Base-by-base conservation (phyloP, 2,329 filamentous ascomycete species). In the Coniochaeta pulveracea region DNA sequence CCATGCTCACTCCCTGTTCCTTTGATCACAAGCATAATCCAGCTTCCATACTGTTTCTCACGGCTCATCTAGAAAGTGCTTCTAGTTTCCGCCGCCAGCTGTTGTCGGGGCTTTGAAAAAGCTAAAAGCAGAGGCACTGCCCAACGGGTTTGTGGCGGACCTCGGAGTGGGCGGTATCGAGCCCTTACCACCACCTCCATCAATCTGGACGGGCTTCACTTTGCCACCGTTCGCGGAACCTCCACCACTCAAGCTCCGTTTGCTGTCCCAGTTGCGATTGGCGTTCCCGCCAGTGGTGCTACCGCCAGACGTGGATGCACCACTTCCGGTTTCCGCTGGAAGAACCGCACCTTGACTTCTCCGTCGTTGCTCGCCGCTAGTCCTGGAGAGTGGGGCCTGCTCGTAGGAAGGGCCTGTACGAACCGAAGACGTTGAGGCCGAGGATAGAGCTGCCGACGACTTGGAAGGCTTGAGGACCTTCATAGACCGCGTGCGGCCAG, bases 391-490 rank as follows among this genome's bases (percentile, higher is more conserved):
- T 7, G 60, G 48, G 4, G 64, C 49, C 4, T 66, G 58, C 40
- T 79, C 75, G 37, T 73, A 72, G 3, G 67, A 53, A 2, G 64
- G 46, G 1, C 67, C 67, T 0, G 66, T 65, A 37, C 63, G 63
- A 2, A 60, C 57, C 9, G 67, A 66, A 2, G 60, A 59, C 1
- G 78, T 70, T 10, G 28, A 31, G 4, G 28, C 15, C n/a, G 27
- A 29, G 12, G 17, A 16, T 12, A 23, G 21, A 8, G 8, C 21
- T 17, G 60, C 59, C 15, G 59, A 58, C 5, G 77, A 66, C 52
- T 85, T 91, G 36, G 69, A 70, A 2, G 89, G 78, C 48, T 86
- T 85, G 34, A 96, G 64, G 2, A 95, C 80, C 61, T 94, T 96
- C 81, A 96, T 96, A 33, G 76, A 78, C 32, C 81, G 73, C 11